phyloP scores from a whole-genome alignment of 768 basidiomycete genomes.

The Naganishia onofrii region DNA sequence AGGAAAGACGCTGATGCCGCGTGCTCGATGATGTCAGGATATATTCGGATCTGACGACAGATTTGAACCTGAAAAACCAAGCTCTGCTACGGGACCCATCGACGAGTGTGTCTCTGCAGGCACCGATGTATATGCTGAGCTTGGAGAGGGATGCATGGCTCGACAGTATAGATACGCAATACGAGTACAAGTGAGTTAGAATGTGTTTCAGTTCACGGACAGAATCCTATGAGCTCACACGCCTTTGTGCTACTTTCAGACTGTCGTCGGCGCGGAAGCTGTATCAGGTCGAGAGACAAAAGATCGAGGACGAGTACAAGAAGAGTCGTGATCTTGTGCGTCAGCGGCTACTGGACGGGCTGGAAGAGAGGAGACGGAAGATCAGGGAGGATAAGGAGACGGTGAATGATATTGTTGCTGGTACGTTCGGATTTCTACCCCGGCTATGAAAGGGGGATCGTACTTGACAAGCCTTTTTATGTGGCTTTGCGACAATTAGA shows the following conservation, averaged over 20 bases:
- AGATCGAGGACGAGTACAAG: conserved; percentile 55
- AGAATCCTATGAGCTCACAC: background rate
- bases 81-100: conserved; percentile 48
- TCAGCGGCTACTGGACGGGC: conserved; percentile 51
- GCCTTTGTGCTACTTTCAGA: background rate
- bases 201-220: background rate
- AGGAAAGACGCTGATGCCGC: background rate
- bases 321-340: conserved; percentile 53
- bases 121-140: conserved; percentile 51
- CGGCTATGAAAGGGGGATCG: background rate
- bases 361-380: conserved; percentile 54
- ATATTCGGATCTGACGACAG: conserved; percentile 46
- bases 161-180: conserved; percentile 50
- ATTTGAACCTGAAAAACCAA: conserved; percentile 48
- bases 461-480: background rate
- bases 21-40: conserved; percentile 36
- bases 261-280: conserved; percentile 32
- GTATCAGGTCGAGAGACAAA: conserved; percentile 53
- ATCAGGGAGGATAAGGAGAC: conserved; percentile 55
- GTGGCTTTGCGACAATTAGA: background rate
- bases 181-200: conserved; percentile 51
- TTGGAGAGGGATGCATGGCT: conserved; percentile 54
- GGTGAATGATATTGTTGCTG: conserved; percentile 52
- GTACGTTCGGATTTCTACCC: conserved; percentile 39
- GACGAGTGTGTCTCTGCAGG: conserved; percentile 19